Conservation (phyloP, 495 filamentous ascomycete genomes). For the Cryomyces minteri region DNA sequence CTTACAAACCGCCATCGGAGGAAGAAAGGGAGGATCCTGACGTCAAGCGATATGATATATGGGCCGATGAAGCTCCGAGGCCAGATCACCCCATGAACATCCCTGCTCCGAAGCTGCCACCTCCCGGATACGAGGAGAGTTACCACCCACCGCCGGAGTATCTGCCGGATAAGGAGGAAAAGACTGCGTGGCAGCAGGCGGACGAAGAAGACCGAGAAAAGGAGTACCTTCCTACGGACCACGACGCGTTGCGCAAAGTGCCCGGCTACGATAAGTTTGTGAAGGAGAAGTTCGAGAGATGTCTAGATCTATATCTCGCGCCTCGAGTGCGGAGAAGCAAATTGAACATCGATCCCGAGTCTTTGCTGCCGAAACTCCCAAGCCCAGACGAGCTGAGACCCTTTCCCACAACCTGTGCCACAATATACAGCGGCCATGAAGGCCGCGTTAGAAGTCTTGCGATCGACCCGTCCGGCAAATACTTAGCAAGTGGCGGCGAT, state of each 20-base stretch:
- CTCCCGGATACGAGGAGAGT: conserved; percentile 83
- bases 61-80: conserved; percentile 73
- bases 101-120: conserved; percentile 87
- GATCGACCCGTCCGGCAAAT: conserved; percentile 58
- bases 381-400: conserved; percentile 81
- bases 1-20: conserved; percentile 68
- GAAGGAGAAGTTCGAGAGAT: conserved; percentile 91
- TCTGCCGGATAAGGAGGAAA: conserved; percentile 68
- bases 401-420: conserved; percentile 76
- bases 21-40: conserved; percentile 45
- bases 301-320: conserved; percentile 86
- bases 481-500: conserved; percentile 81
- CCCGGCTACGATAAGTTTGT: conserved; percentile 83
- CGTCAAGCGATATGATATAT: conserved; percentile 64
- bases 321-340: conserved; percentile 82
- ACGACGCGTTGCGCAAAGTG: conserved; percentile 70
- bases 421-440: conserved; percentile 71
- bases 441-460: conserved; percentile 71
- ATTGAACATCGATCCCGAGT: conserved; percentile 91
- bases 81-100: conserved; percentile 87
- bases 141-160: conserved; percentile 97
- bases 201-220: conserved; percentile 84
- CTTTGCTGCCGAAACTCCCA: conserved; percentile 85
- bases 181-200: conserved; percentile 68
- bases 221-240: conserved; percentile 68